Conservation (phyloP, 176 grass and related monocot genomes). For the Raddia guianensis region DNA sequence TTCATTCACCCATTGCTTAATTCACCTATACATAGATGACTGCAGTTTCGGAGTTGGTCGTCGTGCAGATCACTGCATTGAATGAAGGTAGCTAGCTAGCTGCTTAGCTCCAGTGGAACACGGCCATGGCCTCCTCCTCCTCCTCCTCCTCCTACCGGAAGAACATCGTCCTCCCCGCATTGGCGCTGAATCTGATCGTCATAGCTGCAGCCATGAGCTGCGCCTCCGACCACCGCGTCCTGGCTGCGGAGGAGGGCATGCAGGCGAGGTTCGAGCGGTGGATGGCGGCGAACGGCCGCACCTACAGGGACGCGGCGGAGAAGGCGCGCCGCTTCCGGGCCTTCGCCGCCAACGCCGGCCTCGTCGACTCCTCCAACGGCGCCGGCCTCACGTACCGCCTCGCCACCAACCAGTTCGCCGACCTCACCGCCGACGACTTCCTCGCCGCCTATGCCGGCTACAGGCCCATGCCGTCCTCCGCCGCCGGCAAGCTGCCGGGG, state of each 20-base stretch:
- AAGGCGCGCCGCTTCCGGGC: constrained; percentile 40
- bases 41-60: too few species aligned
- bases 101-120: too few species aligned
- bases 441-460: constrained; percentile 4
- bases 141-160: too few species aligned
- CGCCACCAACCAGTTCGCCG: constrained; percentile 42
- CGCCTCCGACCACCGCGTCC: background rate
- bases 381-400: constrained; percentile 34
- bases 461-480: constrained; percentile 33
- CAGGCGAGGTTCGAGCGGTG: constrained; percentile 28
- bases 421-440: constrained; percentile 53
- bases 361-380: constrained; percentile 33
- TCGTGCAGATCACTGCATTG: too few species aligned
- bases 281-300: constrained; percentile 45
- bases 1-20: too few species aligned
- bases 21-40: too few species aligned
- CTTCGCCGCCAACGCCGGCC: constrained; percentile 40
- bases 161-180: background rate
- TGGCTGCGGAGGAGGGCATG: constrained; percentile 7
- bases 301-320: constrained; percentile 42
- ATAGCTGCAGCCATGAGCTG: background rate
- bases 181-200: background rate
- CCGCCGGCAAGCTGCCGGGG: background rate
- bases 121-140: too few species aligned
- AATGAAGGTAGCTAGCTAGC: too few species aligned